Percentiles rank a stretch among this genome's conserved stretches.
Conservation (phyloP, 2,329 filamentous ascomycete species). For the Periconia sp. region DNA sequence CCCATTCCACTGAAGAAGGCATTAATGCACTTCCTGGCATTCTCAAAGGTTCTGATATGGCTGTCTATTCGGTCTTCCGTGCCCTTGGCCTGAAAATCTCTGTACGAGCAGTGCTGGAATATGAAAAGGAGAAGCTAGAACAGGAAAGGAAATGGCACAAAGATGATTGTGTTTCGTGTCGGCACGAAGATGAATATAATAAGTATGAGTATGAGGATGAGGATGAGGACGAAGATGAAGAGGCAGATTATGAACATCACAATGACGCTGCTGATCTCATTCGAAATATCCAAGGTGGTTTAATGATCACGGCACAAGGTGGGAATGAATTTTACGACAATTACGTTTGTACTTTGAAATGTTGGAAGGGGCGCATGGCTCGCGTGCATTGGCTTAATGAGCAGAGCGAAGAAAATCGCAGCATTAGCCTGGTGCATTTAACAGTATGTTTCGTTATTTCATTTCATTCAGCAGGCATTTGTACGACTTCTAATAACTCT, state of each 20-base stretch:
- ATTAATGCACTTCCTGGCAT: constrained; percentile 33
- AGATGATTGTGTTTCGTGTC: no score
- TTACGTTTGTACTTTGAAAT: background rate
- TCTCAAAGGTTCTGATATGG: constrained; percentile 53
- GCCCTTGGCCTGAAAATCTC: constrained; percentile 33
- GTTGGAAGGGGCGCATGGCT: background rate
- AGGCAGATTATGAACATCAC: no score
- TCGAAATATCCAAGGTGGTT: background rate
- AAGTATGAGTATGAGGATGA: no score
- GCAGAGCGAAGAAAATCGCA: constrained; percentile 1
- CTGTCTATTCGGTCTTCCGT: constrained; percentile 42
- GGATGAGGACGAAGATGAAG: no score
- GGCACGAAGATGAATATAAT: no score
- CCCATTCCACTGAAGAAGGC: constrained; percentile 39
- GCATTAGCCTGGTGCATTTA: constrained; percentile 6
- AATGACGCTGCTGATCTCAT: constrained; percentile 5
- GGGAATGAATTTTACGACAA: constrained; percentile 1
- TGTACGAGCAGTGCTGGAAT: constrained; percentile 31
- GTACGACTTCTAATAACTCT: no score
- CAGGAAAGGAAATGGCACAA: no score
- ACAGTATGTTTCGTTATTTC: background rate
- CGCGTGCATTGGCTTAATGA: constrained; percentile 8
- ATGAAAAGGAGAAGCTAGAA: background rate
- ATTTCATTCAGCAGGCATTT: no score
- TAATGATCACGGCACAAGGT: background rate